Evolutionary conservation across 192 early-diverging fungal species (phyloP), one percentile per base, ranked within the genome.

Genomic region (Phycomyces nitens): DNA sequence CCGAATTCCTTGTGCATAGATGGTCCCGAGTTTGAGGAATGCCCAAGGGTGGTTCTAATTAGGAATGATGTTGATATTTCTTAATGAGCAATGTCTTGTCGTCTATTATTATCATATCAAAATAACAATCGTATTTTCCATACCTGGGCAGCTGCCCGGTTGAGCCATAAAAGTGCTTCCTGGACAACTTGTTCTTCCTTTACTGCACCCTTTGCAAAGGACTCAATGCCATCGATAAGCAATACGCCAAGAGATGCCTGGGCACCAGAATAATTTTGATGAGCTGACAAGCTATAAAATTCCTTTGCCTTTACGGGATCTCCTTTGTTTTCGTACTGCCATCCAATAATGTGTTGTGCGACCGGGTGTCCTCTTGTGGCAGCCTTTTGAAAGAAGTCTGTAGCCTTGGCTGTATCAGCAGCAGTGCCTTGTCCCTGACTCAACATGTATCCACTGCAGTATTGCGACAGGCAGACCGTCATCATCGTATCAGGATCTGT

Each of bases 241-340:
- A 63, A 26, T 50, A 59, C 55, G 39, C 60, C 71, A 11, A 73
- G 51, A 39, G 60, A 53, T 1, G 71, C 53, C 20, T 73, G 71
- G 27, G 66, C 71, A 43, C 58, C 62, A 11, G 66, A 50, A 41
- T 58, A 67, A 3, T 52, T 64, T 50, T 71, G 70, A 34, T 60
- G 26, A 1, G 70, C 64, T 22, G 62, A 59, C 42, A 39, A 43
- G 16, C 53, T n/a, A 51, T 66, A 71, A 44, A 50, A 71, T 16
- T 43, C 26, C 54, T 27, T 38, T 16, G 70, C 58, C 18, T 47
- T 47, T 14, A 47, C 12, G 44, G 18, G 44, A 11, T 47, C 15
- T 47, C 44, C 44, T 3, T 47, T 14, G 23, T 26, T 40, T 9
- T 56, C 23, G 18, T 56, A 40, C 14, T 18, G 16, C 55, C 55